These are phyloP conservation scores for Discostella stelligeroides DNA, from an alignment of 108 stramenopile species.

Conservation along the genomic window DNA sequence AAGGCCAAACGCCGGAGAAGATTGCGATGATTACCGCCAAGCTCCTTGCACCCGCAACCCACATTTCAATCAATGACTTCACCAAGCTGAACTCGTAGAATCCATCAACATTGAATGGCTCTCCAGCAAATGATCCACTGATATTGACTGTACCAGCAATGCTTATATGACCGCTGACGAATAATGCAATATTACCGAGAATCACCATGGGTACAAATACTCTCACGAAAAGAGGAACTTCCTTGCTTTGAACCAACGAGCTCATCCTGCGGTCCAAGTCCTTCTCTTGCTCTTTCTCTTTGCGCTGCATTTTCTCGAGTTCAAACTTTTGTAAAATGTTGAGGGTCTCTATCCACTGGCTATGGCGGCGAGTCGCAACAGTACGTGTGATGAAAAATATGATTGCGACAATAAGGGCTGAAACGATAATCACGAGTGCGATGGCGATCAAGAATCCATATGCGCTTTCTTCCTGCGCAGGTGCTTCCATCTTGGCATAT, in stretches of 20 bases:
- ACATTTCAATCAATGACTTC: slow-evolving; percentile 67
- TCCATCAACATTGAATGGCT: slow-evolving; percentile 58
- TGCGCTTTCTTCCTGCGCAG: slow-evolving; percentile 24
- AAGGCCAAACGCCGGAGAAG: too few species aligned
- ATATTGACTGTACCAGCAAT: slow-evolving; percentile 62
- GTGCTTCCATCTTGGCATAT: slow-evolving; percentile 41
- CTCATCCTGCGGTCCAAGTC: slow-evolving; percentile 47
- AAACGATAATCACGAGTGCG: slow-evolving; percentile 30
- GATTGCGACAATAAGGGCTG: slow-evolving; percentile 26
- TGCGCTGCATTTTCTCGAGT: slow-evolving; percentile 16
- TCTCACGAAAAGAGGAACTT: slow-evolving; percentile 57
- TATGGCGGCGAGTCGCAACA: slow-evolving; percentile 53
- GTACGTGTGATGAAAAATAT: slow-evolving; percentile 32
- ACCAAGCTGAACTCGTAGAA: slow-evolving; percentile 81
- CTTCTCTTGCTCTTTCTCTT: slow-evolving; percentile 19
- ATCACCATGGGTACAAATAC: slow-evolving; percentile 59
- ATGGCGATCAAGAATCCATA: slow-evolving; percentile 49
- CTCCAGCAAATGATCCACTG: slow-evolving; percentile 60
- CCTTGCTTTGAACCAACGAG: slow-evolving; percentile 55
- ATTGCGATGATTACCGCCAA: slow-evolving; percentile 71
- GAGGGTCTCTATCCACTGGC: slow-evolving; percentile 53
- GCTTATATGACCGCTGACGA: slow-evolving; percentile 67
- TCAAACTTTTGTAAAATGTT: slow-evolving; percentile 28
- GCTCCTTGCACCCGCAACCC: slow-evolving; percentile 63
- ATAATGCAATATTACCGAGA: slow-evolving; percentile 66